These are phyloP conservation scores for Linanthus parryae DNA, from an alignment of 148 eudicot species.

Conservation along the genomic window DNA sequence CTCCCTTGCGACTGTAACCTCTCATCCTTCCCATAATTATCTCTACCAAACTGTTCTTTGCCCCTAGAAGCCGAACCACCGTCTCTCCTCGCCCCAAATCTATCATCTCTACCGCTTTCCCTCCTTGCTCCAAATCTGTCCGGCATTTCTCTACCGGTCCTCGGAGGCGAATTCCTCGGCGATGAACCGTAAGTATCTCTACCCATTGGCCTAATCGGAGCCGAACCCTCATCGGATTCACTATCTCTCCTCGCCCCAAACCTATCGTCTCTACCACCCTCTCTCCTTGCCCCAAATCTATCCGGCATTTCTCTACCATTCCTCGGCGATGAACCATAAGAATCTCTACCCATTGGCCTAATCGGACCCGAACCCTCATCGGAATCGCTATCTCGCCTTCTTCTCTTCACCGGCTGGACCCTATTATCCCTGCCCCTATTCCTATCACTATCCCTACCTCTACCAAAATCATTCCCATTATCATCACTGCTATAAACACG, in stretches of 20 bases:
- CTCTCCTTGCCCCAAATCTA: background rate
- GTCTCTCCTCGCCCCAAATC: background rate
- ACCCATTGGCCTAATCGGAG: conserved; percentile 10
- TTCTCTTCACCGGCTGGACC: conserved; percentile 12
- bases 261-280: background rate
- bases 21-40: background rate
- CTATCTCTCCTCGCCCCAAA: conserved; percentile 27
- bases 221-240: conserved; percentile 16
- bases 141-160: background rate
- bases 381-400: conserved; percentile 35
- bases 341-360: conserved; percentile 13
- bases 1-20: no score
- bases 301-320: background rate
- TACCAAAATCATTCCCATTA: conserved; percentile 13
- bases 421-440: conserved; percentile 16
- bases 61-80: no score
- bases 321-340: conserved; percentile 1
- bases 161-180: conserved; percentile 2
- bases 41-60: background rate
- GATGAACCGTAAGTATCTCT: conserved; percentile 2
- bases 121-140: background rate
- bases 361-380: conserved; percentile 7
- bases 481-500: conserved; percentile 41
- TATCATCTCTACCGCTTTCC: background rate
- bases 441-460: conserved; percentile 13